Conservation (phyloP, 306 rosid genomes). For the Astragalus glycyphyllos region DNA sequence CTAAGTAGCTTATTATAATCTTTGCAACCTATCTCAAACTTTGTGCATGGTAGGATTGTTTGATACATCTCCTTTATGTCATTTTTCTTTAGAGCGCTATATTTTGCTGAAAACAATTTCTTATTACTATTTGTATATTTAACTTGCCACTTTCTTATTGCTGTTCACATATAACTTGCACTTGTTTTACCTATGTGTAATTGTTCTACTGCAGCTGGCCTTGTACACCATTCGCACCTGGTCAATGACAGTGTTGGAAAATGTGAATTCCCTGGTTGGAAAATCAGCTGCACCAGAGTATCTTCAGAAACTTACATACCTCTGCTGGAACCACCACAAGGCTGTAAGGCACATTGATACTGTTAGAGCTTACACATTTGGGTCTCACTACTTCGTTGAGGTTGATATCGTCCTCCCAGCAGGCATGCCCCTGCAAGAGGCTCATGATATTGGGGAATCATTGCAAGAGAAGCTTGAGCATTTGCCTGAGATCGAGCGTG, state of each 20-base stretch:
- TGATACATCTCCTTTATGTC: conserved; percentile 14
- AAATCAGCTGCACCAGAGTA: conserved; percentile 90
- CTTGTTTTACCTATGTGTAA: conserved; percentile 10
- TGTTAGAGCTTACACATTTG: conserved; percentile 90
- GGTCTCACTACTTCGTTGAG: conserved; percentile 96
- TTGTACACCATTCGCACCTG: conserved; percentile 94
- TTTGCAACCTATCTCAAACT: no score
- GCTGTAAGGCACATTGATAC: conserved; percentile 90
- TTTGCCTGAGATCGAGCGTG: conserved; percentile 90
- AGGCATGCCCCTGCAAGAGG: conserved; percentile 84
- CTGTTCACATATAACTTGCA: conserved; percentile 9
- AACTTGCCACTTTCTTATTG: background rate
- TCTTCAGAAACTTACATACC: conserved; percentile 91
- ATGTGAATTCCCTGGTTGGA: conserved; percentile 92
- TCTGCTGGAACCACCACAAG: conserved; percentile 95
- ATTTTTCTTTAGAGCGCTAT: conserved; percentile 29
- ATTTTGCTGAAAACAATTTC: conserved; percentile 13
- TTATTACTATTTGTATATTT: background rate
- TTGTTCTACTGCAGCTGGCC: conserved; percentile 70
- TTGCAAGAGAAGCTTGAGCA: conserved; percentile 91
- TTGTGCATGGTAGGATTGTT: background rate
- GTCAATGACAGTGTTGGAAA: conserved; percentile 94
- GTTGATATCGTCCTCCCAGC: conserved; percentile 93
- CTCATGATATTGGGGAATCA: conserved; percentile 92
- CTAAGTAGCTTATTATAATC: conserved; percentile 15